Conservation (phyloP, 2,329 filamentous ascomycete species). For the Huntiella bhutanensis region DNA sequence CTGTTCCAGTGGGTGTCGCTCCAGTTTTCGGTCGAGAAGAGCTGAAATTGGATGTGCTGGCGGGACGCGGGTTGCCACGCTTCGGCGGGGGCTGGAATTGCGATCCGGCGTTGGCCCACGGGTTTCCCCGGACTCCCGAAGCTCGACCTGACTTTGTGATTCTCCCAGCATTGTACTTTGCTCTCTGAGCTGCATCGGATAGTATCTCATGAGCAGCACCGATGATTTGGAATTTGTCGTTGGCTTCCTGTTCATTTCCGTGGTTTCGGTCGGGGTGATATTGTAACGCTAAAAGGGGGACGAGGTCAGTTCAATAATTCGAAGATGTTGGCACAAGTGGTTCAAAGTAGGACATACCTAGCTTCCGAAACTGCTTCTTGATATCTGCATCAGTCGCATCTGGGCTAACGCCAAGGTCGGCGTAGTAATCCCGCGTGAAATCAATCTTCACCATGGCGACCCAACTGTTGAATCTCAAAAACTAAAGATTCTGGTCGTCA, state of each 20-base stretch:
- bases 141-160: slow-evolving; percentile 18
- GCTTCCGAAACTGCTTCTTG: slow-evolving; percentile 70
- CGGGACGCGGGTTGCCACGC: slow-evolving; percentile 16
- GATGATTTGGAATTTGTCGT: slow-evolving; percentile 68
- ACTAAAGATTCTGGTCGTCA: neutral
- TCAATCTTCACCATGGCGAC: slow-evolving; percentile 11
- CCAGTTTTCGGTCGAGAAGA: slow-evolving; percentile 2
- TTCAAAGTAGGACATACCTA: slow-evolving; percentile 34
- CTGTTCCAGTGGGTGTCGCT: slow-evolving; percentile 13
- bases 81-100: slow-evolving; percentile 33
- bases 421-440: slow-evolving; percentile 57
- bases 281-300: slow-evolving; percentile 44
- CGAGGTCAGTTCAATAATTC: neutral
- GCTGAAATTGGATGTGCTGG: neutral
- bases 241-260: slow-evolving; percentile 60
- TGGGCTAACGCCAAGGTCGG: slow-evolving; percentile 53
- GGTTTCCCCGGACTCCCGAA: slow-evolving; percentile 38
- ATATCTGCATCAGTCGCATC: slow-evolving; percentile 55
- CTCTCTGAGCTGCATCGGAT: slow-evolving; percentile 29
- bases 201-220: slow-evolving; percentile 69
- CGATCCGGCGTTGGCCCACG: slow-evolving; percentile 30
- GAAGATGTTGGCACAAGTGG: neutral
- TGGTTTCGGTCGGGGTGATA: slow-evolving; percentile 83
- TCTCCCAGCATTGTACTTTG: slow-evolving; percentile 31
- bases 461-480: neutral